Conservation (phyloP, 139 green algal species). For the Chlorella sp. region DNA sequence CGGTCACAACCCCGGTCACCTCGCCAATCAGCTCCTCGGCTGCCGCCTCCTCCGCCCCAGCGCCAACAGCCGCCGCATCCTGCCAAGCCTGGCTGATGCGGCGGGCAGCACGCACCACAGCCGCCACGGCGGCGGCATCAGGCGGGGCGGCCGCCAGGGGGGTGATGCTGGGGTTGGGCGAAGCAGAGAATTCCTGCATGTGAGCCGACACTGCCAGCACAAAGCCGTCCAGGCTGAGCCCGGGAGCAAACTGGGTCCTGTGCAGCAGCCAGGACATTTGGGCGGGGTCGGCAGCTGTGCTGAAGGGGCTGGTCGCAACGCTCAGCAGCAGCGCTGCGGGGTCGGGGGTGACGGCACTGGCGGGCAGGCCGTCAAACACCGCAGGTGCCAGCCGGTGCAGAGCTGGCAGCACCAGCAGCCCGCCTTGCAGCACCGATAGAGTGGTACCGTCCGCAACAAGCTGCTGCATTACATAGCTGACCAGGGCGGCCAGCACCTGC, state of each 20-base stretch:
- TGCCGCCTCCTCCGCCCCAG: background rate
- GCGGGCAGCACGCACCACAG: background rate
- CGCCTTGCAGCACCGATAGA: background rate
- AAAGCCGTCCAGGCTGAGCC: constrained; percentile 1
- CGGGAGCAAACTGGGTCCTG: background rate
- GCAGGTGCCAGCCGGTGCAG: too few relatives aligned
- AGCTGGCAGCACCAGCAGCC: background rate
- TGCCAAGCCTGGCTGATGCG: background rate
- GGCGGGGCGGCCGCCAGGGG: background rate
- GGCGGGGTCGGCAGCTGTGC: background rate
- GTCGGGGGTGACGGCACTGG: background rate
- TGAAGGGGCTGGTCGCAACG: background rate
- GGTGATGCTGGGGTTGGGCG: background rate
- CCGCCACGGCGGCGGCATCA: background rate
- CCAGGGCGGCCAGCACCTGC: constrained; percentile 12
- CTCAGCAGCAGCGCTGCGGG: background rate
- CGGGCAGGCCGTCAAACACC: too few relatives aligned
- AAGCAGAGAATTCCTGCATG: constrained; percentile 7
- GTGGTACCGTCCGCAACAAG: background rate
- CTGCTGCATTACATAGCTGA: constrained; percentile 16
- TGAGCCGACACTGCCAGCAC: background rate
- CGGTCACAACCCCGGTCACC: background rate
- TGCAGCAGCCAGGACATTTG: background rate
- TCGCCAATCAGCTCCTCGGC: constrained; percentile 2
- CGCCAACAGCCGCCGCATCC: background rate